Evolutionary conservation across 2,329 filamentous ascomycete species (phyloP), one percentile per base, ranked within the genome.

Genomic region (Capronia americana): DNA sequence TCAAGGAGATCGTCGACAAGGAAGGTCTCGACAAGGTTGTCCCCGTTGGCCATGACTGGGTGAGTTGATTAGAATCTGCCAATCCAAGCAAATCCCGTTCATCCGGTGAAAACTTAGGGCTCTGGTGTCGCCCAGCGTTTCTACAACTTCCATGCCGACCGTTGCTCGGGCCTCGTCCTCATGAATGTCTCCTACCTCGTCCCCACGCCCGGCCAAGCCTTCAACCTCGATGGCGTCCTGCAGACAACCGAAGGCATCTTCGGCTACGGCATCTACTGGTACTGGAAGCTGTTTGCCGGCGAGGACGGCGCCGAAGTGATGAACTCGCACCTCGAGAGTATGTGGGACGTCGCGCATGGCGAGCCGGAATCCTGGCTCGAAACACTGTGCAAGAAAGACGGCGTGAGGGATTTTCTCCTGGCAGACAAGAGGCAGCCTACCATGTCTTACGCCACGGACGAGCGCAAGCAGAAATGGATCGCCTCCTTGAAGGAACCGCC

Each of bases 31-130:
- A 70, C 55, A 73, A 74, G 53, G 75, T 78, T 24, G 74, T 84
- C 58, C 77, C 79, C 4, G 73, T 84, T 32, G 83, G 82, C 54
- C 83, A 85, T 68, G 83, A 85, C 71, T 85, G 64, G 64, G 64
- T 63, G 20, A 63, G 64, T 62, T n/a, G 23, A 20, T 26, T 30
- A n/a, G n/a, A 5, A 20, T 17, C 3, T 14, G 5, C 14, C n/a
- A 3, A 2, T 7, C 23, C n/a, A 57, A 23, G 26, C 24, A 2
- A 6, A 20, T 14, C 17, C 30, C 11, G 20, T 41, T 38, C 26
- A 20, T 32, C 23, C 28, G 32, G 32, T 41, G 12, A 20, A 26
- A 28, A 12, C 51, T 14, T 12, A 82, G 82, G 83, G 83, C 48
- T 77, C 78, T n/a, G 68, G 61, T 5, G 65, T 80, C n/a, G 77